Percentiles rank a stretch among this genome's conserved stretches.
Evolutionary conservation across 371 early-diverging fungal species (phyloP).

Genomic region (Mortierella sp.): DNA sequence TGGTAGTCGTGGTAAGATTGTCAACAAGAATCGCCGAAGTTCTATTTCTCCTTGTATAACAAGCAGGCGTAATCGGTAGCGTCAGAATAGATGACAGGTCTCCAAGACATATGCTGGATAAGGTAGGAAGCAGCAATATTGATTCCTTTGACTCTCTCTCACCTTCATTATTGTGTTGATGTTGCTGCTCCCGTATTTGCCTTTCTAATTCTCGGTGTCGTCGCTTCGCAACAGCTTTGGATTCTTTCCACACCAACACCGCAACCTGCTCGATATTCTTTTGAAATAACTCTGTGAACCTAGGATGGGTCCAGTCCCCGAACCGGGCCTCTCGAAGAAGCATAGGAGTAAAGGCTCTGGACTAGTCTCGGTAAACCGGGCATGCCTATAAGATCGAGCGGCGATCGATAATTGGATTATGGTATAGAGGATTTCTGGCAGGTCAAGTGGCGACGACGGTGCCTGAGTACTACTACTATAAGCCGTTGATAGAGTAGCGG

Average conservation of each 20-base stretch:
- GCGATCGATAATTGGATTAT: constrained; percentile 15
- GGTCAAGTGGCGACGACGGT: constrained; percentile 12
- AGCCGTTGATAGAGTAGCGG: not conserved
- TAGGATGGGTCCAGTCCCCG: constrained; percentile 10
- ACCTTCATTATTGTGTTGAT: not conserved
- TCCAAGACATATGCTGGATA: constrained; percentile 4
- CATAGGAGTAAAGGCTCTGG: constrained; percentile 5
- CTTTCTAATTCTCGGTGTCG: not conserved
- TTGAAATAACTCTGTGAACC: not conserved
- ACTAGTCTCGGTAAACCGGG: constrained; percentile 6
- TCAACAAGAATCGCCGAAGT: not conserved
- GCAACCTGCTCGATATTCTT: constrained; percentile 6
- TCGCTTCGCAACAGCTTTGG: not conserved
- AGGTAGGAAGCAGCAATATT: not conserved
- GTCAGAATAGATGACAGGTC: not conserved
- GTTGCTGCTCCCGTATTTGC: not conserved
- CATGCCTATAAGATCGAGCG: constrained; percentile 2
- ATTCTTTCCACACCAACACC: constrained; percentile 9
- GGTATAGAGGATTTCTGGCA: constrained; percentile 18
- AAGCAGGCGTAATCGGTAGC: not conserved
- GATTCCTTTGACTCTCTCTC: not conserved
- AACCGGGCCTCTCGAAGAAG: constrained; percentile 12
- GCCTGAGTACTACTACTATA: not conserved
- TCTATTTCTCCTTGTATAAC: constrained; percentile 12
- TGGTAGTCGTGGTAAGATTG: constrained; percentile 4